phyloP scores from a whole-genome alignment of 805 yeast genomes.

The Wickerhamiella occidentalis region DNA sequence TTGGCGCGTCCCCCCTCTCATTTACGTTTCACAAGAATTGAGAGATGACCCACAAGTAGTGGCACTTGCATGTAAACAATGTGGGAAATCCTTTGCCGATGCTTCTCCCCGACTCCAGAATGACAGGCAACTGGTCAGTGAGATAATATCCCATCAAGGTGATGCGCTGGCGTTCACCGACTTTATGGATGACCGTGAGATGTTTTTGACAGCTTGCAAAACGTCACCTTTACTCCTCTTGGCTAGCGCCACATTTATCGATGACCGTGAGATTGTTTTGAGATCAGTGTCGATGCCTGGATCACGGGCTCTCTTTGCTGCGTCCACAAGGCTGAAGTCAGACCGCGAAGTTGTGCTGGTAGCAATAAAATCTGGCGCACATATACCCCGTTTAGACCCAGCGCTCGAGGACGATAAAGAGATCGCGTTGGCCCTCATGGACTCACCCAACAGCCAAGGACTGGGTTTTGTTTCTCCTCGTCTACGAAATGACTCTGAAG shows the following conservation, averaged over 20 bases:
- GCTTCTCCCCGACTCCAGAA: neutral
- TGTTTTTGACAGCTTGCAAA: neutral
- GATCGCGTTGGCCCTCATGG: neutral
- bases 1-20: neutral
- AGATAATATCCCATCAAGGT: neutral
- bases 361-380: neutral
- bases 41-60: neutral
- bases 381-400: neutral
- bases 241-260: neutral
- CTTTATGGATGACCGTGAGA: neutral
- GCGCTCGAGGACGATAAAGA: neutral
- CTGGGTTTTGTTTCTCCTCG: neutral
- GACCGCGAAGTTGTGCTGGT: neutral
- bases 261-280: conserved; percentile 1
- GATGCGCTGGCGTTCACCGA: neutral
- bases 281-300: neutral
- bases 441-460: neutral
- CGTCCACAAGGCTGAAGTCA: neutral
- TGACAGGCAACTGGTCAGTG: neutral
- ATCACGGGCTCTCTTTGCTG: neutral
- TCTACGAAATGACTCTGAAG: neutral
- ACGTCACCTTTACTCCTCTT: neutral
- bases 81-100: neutral
- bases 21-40: neutral
- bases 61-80: neutral